Conservation (phyloP, 1,284 basidiomycete genomes). For the Cryptococcus maquisensis region DNA sequence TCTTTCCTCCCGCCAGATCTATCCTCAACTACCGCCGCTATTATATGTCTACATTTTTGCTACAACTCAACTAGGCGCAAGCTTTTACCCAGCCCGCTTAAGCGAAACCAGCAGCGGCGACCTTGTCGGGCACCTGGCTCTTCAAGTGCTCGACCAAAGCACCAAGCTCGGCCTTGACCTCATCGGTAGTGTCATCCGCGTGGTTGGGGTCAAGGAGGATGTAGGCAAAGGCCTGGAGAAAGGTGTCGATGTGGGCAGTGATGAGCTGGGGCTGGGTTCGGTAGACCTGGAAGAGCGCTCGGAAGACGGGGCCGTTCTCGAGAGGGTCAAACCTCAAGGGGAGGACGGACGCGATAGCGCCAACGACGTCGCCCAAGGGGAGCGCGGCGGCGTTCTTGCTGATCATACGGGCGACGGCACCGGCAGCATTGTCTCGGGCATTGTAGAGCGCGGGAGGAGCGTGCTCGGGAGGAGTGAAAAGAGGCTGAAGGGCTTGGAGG, state of each 20-base stretch:
- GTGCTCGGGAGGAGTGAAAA: slow-evolving; percentile 65
- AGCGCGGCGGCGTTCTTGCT: slow-evolving; percentile 73
- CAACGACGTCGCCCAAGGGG: slow-evolving; percentile 81
- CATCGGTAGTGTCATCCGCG: slow-evolving; percentile 70
- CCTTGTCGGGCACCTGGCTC: slow-evolving; percentile 46
- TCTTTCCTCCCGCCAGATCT: neutral
- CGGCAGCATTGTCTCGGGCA: slow-evolving; percentile 92
- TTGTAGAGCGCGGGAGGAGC: slow-evolving; percentile 61
- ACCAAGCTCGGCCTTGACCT: slow-evolving; percentile 69
- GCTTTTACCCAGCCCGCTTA: neutral
- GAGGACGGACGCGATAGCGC: slow-evolving; percentile 73
- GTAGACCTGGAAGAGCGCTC: slow-evolving; percentile 84
- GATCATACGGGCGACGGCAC: slow-evolving; percentile 86
- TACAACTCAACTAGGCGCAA: neutral
- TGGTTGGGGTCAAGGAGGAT: slow-evolving; percentile 74
- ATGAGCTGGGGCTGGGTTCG: slow-evolving; percentile 65
- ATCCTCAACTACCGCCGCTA: neutral
- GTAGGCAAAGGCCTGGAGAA: slow-evolving; percentile 76
- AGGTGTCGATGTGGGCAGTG: slow-evolving; percentile 70
- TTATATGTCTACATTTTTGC: neutral
- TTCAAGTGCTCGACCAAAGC: slow-evolving; percentile 70
- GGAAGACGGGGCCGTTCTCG: slow-evolving; percentile 86
- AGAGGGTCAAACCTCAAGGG: slow-evolving; percentile 84
- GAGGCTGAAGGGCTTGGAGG: slow-evolving; percentile 72
- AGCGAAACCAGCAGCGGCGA: slow-evolving; percentile 43